Evolutionary conservation across 2,329 filamentous ascomycete species (phyloP).

Genomic region (Colletotrichum viniferum): DNA sequence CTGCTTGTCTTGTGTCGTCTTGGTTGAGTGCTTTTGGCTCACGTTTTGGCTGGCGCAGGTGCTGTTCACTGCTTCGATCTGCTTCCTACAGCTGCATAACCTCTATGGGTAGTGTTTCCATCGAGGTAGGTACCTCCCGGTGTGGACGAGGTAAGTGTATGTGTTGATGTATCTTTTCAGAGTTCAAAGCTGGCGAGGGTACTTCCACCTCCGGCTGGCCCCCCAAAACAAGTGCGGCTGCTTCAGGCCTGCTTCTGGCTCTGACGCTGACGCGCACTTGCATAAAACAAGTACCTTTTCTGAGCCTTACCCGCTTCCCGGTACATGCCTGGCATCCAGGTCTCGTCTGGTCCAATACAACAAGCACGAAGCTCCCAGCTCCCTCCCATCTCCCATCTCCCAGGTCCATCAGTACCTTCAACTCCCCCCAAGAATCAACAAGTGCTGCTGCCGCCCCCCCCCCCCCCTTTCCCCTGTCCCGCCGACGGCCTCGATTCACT

Average conservation of each 20-base stretch:
- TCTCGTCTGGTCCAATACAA: constrained; percentile 2
- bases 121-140: neutral
- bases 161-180: neutral
- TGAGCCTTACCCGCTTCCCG: neutral
- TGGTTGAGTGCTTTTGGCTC: neutral
- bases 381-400: neutral
- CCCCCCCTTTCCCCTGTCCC: constrained; percentile 1
- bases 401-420: neutral
- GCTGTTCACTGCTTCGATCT: neutral
- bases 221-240: neutral
- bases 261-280: neutral
- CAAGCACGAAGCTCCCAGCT: neutral
- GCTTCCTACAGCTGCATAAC: neutral
- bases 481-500: neutral
- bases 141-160: neutral
- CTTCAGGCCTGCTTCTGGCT: neutral
- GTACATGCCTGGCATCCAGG: neutral
- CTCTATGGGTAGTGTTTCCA: neutral
- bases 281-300: neutral
- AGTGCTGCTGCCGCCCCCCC: neutral
- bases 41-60: neutral
- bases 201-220: neutral
- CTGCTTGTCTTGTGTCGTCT: neutral
- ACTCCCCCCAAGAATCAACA: neutral
- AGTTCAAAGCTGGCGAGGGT: neutral